Conservation (phyloP, 352 stramenopile genomes). For the Phytophthora multivora region DNA sequence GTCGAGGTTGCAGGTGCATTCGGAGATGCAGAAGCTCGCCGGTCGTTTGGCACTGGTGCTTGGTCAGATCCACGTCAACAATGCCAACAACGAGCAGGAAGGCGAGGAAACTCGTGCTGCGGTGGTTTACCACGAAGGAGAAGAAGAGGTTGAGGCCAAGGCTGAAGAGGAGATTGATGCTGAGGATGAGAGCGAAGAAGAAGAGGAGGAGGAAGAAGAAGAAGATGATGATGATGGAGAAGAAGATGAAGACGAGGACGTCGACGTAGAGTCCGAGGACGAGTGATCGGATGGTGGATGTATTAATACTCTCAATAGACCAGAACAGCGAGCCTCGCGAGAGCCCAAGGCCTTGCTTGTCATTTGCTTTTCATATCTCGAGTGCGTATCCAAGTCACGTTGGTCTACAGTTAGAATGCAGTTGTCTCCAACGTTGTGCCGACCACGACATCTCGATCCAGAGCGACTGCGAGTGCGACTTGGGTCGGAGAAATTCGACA, state of each 20-base stretch:
- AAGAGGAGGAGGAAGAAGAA: constrained; percentile 56
- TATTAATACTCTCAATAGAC: constrained; percentile 70
- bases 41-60: constrained; percentile 82
- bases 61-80: constrained; percentile 84
- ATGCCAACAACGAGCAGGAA: constrained; percentile 32
- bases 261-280: constrained; percentile 42
- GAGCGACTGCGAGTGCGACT: constrained; percentile 55
- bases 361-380: constrained; percentile 28
- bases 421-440: constrained; percentile 54
- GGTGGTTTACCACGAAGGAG: constrained; percentile 73
- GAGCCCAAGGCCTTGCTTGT: constrained; percentile 25
- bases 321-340: constrained; percentile 34
- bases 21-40: constrained; percentile 84
- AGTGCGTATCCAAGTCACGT: constrained; percentile 6
- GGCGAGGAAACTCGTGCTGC: constrained; percentile 57
- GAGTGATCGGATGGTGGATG: constrained; percentile 40
- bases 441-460: constrained; percentile 57
- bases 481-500: constrained; percentile 31
- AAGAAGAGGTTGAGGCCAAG: constrained; percentile 46
- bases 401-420: constrained; percentile 14
- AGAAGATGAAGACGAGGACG: constrained; percentile 50
- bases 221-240: constrained; percentile 27
- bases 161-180: constrained; percentile 9
- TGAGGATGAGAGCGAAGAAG: constrained; percentile 30
- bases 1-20: constrained; percentile 80